phyloP scores from a whole-genome alignment of 768 basidiomycete species.

The Pleurotus citrinopileatus region DNA sequence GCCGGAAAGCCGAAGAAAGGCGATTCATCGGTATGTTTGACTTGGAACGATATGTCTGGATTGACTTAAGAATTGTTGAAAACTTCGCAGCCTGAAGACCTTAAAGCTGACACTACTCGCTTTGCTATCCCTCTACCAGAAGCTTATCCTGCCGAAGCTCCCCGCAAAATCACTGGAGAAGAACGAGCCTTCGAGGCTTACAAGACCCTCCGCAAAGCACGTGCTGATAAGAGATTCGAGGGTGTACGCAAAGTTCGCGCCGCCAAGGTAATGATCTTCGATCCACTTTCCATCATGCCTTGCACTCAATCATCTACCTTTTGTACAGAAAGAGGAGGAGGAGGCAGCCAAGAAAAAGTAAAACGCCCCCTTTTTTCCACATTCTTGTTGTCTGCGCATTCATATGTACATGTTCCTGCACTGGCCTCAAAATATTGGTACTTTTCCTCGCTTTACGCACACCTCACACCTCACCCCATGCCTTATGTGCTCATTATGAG shows the following conservation, averaged over 20 bases:
- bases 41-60: slow-evolving; percentile 10
- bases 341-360: slow-evolving; percentile 92
- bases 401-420: slow-evolving; percentile 20
- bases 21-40: slow-evolving; percentile 75
- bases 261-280: slow-evolving; percentile 64
- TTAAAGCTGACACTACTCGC: slow-evolving; percentile 75
- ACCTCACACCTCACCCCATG: slow-evolving; percentile 30
- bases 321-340: slow-evolving; percentile 79
- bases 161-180: slow-evolving; percentile 89
- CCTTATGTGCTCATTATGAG: slow-evolving; percentile 36
- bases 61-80: slow-evolving; percentile 9
- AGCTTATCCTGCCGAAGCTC: slow-evolving; percentile 68
- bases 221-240: slow-evolving; percentile 80
- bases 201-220: slow-evolving; percentile 81
- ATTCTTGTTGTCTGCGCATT: slow-evolving; percentile 16
- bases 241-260: slow-evolving; percentile 85
- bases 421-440: slow-evolving; percentile 35
- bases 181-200: slow-evolving; percentile 90
- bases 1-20: slow-evolving; percentile 94
- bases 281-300: not conserved
- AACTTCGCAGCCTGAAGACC: slow-evolving; percentile 73
- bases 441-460: slow-evolving; percentile 20
- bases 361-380: slow-evolving; percentile 22
- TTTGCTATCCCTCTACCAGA: slow-evolving; percentile 63
- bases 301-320: slow-evolving; percentile 15